A percentile compares a stretch with the other conserved stretches of the same genome.
These are phyloP conservation scores for Kodamaea neixiangensis DNA, from an alignment of 805 yeast species.

Conservation along the genomic window DNA sequence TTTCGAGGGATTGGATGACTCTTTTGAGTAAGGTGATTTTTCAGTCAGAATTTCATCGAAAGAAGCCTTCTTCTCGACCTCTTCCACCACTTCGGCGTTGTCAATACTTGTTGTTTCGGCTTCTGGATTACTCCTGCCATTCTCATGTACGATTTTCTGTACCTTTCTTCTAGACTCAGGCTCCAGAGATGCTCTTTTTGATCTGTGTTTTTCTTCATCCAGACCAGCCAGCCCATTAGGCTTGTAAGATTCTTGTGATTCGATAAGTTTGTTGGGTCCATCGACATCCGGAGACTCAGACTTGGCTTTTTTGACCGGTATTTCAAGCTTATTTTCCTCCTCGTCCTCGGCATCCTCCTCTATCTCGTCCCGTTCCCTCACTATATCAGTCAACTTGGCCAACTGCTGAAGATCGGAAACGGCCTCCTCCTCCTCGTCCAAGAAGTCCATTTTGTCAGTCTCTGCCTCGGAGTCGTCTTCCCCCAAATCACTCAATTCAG, in stretches of 20 bases:
- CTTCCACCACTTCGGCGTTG: slow-evolving; percentile 94
- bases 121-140: not conserved
- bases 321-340: slow-evolving; percentile 45
- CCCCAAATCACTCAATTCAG: slow-evolving; percentile 52
- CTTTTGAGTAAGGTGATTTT: not conserved
- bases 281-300: not conserved
- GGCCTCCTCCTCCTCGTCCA: slow-evolving; percentile 35
- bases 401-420: slow-evolving; percentile 37
- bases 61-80: slow-evolving; percentile 46
- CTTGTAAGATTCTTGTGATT: not conserved
- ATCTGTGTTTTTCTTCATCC: slow-evolving; percentile 2
- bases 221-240: slow-evolving; percentile 7
- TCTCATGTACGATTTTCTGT: slow-evolving; percentile 41
- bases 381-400: slow-evolving; percentile 39
- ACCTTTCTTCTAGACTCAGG: not conserved
- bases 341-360: slow-evolving; percentile 34
- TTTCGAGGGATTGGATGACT: not conserved
- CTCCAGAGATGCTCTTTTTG: slow-evolving; percentile 37
- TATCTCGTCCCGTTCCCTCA: slow-evolving; percentile 10
- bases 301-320: not conserved
- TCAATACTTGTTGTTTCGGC: slow-evolving; percentile 37
- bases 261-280: not conserved
- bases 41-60: not conserved
- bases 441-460: slow-evolving; percentile 78
- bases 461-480: slow-evolving; percentile 82